A percentile compares a stretch with the other conserved stretches of the same genome.
Conservation (phyloP, 495 filamentous ascomycete species). For the Letharia columbiana region DNA sequence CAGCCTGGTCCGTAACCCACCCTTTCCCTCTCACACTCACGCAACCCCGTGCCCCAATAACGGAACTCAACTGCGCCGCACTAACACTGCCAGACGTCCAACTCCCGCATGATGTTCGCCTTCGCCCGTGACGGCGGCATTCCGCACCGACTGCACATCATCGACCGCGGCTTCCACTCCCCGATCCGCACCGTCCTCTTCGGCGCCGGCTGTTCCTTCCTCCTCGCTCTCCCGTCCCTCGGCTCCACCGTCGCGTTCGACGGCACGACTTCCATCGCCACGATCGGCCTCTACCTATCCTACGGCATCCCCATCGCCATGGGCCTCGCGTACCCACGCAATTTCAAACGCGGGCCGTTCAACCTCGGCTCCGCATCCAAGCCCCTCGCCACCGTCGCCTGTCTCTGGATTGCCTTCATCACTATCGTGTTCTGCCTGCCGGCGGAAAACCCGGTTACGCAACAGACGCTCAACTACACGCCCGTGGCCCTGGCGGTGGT, state of each 20-base stretch:
- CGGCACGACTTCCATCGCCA: conserved; percentile 54
- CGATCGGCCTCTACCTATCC: conserved; percentile 55
- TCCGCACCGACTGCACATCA: conserved; percentile 30
- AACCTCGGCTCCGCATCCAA: conserved; percentile 47
- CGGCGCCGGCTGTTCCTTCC: conserved; percentile 47
- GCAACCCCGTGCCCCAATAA: too few species aligned
- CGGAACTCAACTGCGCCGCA: background rate
- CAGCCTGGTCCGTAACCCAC: conserved; percentile 28
- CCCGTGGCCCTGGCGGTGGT: conserved; percentile 55
- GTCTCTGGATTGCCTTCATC: conserved; percentile 47
- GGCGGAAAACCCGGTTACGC: conserved; percentile 48
- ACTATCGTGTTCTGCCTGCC: conserved; percentile 56
- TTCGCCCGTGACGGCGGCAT: conserved; percentile 47
- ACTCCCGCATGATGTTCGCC: conserved; percentile 56
- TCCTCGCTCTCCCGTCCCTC: conserved; percentile 50
- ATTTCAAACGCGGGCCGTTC: conserved; percentile 43
- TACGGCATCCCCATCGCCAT: conserved; percentile 58
- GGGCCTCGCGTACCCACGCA: conserved; percentile 39
- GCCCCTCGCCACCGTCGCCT: conserved; percentile 44
- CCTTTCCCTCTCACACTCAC: background rate
- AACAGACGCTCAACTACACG: conserved; percentile 53
- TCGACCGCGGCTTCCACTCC: conserved; percentile 26
- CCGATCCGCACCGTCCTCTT: conserved; percentile 47
- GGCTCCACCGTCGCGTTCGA: conserved; percentile 52
- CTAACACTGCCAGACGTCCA: conserved; percentile 38